Evolutionary conservation across 1,284 basidiomycete genomes (phyloP), one percentile per base, ranked within the genome.

Genomic region (Cutaneotrichosporon cavernicola): DNA sequence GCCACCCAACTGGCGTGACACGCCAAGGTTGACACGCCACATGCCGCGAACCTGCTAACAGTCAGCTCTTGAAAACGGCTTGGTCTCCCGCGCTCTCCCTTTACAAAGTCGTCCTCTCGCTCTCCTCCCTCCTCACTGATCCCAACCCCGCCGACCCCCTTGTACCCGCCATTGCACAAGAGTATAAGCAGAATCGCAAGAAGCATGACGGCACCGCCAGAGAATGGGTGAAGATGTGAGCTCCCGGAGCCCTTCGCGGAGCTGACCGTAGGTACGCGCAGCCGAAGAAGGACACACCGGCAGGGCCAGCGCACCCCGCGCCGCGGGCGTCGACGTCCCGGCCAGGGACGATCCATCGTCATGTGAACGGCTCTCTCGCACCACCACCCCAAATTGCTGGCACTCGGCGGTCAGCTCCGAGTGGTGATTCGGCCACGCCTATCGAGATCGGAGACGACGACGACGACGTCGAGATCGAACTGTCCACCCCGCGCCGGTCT

Each of bases 121-220:
- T 97, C 76, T 96, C 92, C 73, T 97, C 95, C 70, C 94, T 97
- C 89, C 83, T 97, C 75, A 96, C 92, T 57, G 95, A 97, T 79
- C 94, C 94, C 70, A 97, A 97, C 83, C 94, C 94, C 56, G 91
- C 95, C 80, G 94, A 97, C 76, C 83, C 83, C 0, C 78, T 84
- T 31, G 81, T 82, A 21, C 76, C 81, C 10, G 66, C 74, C 31
- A 82, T 83, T 26, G 81, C 92, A 43, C 89, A 92, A 77, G 81
- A 93, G 74, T 96, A 94, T 86, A 93, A 92, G 88, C 90, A 88
- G 58, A 90, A 96, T 81, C 88, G 90, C 73, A 83, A 88, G 71
- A 87, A 90, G 75, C 97, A 97, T 78, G 94, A 97, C 81, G 87
- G 89, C 67, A 96, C 90, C 16, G 95, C 94, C 31, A 85, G 90